Conservation (phyloP, 2,329 filamentous ascomycete species). For the Pyrenophora graminea region DNA sequence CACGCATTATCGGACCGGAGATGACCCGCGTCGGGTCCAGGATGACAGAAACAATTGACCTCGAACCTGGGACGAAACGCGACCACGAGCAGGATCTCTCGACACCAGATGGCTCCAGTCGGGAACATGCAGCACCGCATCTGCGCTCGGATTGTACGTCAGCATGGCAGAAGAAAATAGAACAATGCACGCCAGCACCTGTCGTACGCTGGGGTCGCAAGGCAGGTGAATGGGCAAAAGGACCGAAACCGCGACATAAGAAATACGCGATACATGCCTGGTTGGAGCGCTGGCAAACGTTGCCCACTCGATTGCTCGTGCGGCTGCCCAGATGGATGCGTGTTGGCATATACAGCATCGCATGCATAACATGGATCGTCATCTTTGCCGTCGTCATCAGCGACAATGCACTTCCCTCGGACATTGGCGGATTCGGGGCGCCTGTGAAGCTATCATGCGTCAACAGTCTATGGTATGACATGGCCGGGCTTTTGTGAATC, state of each 20-base stretch:
- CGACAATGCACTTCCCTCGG: constrained; percentile 58
- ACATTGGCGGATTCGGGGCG: constrained; percentile 70
- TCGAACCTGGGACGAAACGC: constrained; percentile 13
- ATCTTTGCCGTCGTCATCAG: constrained; percentile 70
- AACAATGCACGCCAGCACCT: constrained; percentile 20
- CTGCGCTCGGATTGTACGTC: constrained; percentile 3
- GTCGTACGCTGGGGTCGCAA: constrained; percentile 21
- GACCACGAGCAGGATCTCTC: constrained; percentile 3
- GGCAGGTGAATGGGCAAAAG: constrained; percentile 51
- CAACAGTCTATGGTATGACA: constrained; percentile 65
- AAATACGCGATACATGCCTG: constrained; percentile 54
- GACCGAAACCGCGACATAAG: constrained; percentile 48
- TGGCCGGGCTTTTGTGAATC: no score
- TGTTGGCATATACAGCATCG: constrained; percentile 59
- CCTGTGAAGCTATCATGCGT: constrained; percentile 69
- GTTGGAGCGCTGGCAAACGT: constrained; percentile 68
- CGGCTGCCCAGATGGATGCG: constrained; percentile 62
- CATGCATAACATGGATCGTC: constrained; percentile 68
- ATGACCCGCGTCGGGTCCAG: constrained; percentile 1
- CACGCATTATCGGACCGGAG: constrained; percentile 9
- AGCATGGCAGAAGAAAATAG: constrained; percentile 17
- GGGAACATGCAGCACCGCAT: constrained; percentile 1
- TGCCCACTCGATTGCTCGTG: constrained; percentile 64
- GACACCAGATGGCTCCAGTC: not conserved
- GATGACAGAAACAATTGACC: constrained; percentile 9